Evolutionary conservation across 768 basidiomycete genomes (phyloP).

Genomic region (Phaffia tasmanica): DNA sequence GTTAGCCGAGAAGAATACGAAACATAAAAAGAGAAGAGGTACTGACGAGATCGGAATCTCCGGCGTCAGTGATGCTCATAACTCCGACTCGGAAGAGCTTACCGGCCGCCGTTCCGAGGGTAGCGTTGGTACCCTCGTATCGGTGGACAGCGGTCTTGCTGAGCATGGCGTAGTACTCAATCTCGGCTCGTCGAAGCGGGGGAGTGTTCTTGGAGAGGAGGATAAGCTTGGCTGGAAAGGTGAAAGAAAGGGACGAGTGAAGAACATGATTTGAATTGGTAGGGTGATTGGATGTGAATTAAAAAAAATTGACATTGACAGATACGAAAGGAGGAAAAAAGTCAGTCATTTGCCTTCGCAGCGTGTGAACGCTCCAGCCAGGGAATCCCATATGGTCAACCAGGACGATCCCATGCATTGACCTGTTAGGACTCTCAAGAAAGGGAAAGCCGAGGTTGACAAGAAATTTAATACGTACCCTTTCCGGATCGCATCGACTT

Average conservation of each 20-base stretch:
- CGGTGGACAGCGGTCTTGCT: constrained; percentile 98
- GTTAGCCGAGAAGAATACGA: background rate
- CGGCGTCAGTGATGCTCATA: constrained; percentile 91
- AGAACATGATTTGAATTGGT: background rate
- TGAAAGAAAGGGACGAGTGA: background rate
- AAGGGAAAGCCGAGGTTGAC: background rate
- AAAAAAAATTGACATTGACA: too few species aligned
- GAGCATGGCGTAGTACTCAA: constrained; percentile 99
- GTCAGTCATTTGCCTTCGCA: background rate
- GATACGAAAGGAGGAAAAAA: background rate
- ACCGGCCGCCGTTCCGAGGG: constrained; percentile 96
- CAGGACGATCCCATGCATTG: constrained; percentile 7
- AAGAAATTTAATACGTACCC: constrained; percentile 52
- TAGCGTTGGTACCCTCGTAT: constrained; percentile 93
- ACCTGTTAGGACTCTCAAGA: constrained; percentile 1
- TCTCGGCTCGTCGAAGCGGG: constrained; percentile 95
- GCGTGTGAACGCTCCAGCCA: background rate
- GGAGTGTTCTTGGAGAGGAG: constrained; percentile 98
- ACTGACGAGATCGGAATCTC: constrained; percentile 82
- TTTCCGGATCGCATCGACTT: constrained; percentile 98
- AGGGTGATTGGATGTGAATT: too few species aligned
- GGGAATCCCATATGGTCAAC: background rate
- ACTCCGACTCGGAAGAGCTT: constrained; percentile 99
- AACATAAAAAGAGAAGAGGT: background rate
- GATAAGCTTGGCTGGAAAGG: constrained; percentile 76